These are phyloP conservation scores for Metschnikowia rubicola DNA, from an alignment of 805 yeast species.

Conservation along the genomic window DNA sequence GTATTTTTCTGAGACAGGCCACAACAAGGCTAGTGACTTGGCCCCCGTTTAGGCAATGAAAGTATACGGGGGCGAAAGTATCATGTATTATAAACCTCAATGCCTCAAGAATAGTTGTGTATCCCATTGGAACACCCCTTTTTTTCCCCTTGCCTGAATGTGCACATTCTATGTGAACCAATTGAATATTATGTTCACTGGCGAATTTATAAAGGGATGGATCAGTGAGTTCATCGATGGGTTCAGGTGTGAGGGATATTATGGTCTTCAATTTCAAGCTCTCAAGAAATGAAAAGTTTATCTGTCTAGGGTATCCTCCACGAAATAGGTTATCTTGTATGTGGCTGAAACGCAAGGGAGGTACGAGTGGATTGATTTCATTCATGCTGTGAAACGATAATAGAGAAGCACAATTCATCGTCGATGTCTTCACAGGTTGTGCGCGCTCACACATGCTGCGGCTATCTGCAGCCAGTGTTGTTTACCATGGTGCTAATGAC, in stretches of 20 bases:
- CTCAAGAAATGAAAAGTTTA: conserved; percentile 64
- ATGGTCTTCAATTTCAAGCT: conserved; percentile 67
- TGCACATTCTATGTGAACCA: conserved; percentile 66
- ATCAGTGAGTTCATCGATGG: conserved; percentile 56
- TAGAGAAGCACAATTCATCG: no score
- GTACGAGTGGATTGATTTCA: conserved; percentile 37
- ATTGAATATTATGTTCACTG: conserved; percentile 46
- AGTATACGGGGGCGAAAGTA: conserved; percentile 63
- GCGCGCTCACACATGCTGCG: no score
- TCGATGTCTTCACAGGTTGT: no score
- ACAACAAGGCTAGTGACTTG: conserved; percentile 79
- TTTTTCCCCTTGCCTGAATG: conserved; percentile 70
- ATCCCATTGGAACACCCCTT: conserved; percentile 76
- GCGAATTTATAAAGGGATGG: conserved; percentile 52
- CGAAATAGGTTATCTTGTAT: conserved; percentile 70
- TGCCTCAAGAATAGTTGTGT: conserved; percentile 55
- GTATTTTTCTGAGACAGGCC: conserved; percentile 80
- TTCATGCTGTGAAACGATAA: conserved; percentile 1
- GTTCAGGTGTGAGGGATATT: conserved; percentile 75
- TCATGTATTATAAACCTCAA: conserved; percentile 60
- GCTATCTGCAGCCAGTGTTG: no score
- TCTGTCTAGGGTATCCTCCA: conserved; percentile 83
- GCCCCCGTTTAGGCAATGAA: conserved; percentile 89
- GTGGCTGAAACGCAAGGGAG: conserved; percentile 76
- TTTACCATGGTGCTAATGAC: no score